Percentiles rank a stretch among this genome's conserved stretches.
Conservation (phyloP, 148 eudicot species). For the Spergularia bocconei region DNA sequence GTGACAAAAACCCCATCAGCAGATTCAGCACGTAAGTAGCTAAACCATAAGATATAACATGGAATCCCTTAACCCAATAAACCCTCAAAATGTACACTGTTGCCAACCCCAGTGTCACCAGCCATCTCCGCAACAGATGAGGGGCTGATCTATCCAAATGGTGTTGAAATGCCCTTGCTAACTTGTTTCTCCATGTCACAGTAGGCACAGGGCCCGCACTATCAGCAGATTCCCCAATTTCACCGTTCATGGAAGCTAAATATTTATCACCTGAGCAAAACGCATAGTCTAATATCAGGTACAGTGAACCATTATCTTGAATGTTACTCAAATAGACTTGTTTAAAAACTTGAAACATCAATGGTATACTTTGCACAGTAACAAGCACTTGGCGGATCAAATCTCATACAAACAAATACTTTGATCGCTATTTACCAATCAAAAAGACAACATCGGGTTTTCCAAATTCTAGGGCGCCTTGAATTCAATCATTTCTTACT, state of each 20-base stretch:
- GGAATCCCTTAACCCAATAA: conserved; percentile 60
- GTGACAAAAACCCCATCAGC: conserved; percentile 83
- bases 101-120: conserved; percentile 48
- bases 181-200: conserved; percentile 46
- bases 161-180: conserved; percentile 42
- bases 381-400: not conserved
- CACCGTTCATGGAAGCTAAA: conserved; percentile 34
- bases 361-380: not conserved
- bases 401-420: not conserved
- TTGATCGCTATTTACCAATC: not conserved
- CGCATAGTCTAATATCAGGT: not conserved
- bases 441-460: not conserved
- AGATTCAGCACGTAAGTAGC: conserved; percentile 73
- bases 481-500: not conserved
- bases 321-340: not conserved
- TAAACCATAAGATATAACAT: conserved; percentile 71
- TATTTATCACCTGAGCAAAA: not conserved
- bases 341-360: not conserved
- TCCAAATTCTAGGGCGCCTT: no score
- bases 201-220: conserved; percentile 31
- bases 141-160: conserved; percentile 67
- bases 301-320: not conserved
- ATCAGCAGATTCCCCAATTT: conserved; percentile 32
- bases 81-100: conserved; percentile 50
- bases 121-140: conserved; percentile 61